These are phyloP conservation scores for Cryptococcus sp. DNA, from an alignment of 1,284 basidiomycete species.

Conservation along the genomic window DNA sequence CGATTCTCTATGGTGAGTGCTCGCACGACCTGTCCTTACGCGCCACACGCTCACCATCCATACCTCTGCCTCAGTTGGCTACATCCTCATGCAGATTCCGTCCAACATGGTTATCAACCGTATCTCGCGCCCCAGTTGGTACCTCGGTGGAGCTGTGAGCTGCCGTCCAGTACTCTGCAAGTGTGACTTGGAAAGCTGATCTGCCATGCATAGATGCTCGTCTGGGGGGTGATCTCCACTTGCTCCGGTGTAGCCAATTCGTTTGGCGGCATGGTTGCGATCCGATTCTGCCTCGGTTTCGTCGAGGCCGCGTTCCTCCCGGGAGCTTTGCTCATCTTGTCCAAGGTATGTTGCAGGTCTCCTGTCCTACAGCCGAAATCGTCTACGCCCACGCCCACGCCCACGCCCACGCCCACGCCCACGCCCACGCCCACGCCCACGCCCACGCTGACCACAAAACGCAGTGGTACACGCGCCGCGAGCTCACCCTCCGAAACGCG, in stretches of 20 bases:
- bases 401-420: too few relatives aligned
- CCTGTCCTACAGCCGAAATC: too few relatives aligned
- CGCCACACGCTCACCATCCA: neutral
- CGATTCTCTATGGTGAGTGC: slow-evolving; percentile 64
- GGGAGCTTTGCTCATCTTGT: slow-evolving; percentile 55
- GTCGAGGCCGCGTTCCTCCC: slow-evolving; percentile 39
- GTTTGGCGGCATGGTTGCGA: slow-evolving; percentile 32
- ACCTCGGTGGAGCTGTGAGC: slow-evolving; percentile 30
- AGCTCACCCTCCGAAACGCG: slow-evolving; percentile 58
- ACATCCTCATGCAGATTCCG: slow-evolving; percentile 32
- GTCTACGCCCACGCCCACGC: too few relatives aligned
- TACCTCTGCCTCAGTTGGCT: slow-evolving; percentile 12
- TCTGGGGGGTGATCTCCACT: slow-evolving; percentile 38
- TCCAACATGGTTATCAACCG: slow-evolving; percentile 40
- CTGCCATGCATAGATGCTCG: slow-evolving; percentile 18
- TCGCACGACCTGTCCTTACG: slow-evolving; percentile 33
- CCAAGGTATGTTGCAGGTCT: slow-evolving; percentile 40
- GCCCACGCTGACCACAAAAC: neutral
- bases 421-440: too few relatives aligned
- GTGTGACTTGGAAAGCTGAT: neutral
- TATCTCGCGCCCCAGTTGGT: slow-evolving; percentile 30
- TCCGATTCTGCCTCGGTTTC: slow-evolving; percentile 29
- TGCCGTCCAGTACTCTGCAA: neutral
- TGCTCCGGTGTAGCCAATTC: slow-evolving; percentile 27
- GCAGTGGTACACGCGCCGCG: slow-evolving; percentile 39